Evolutionary conservation across 192 early-diverging fungal species (phyloP), one percentile per base, ranked within the genome.

Genomic region (Umbelopsis isabellina): DNA sequence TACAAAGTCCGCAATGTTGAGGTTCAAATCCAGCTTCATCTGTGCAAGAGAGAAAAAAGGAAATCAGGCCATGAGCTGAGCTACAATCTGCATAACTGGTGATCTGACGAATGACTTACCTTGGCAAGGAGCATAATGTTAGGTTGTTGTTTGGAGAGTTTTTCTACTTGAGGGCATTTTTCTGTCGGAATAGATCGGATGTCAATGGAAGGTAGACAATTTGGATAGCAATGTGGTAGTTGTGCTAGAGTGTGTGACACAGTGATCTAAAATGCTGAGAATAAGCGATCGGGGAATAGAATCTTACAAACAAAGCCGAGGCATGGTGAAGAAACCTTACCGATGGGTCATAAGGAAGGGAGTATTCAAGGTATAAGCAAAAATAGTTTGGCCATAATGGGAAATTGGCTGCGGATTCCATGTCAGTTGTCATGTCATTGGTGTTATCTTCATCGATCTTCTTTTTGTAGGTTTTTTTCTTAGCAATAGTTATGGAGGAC

Each of bases 21-120:
- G 46, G n/a, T 76, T 72, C 18, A 86, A 37, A 30, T 82, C 67
- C 64, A 86, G 61, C 66, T 86, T 79, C 64, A 85, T 71, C 70
- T 79, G 48, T 70, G n/a, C 49, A 44, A 74, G 67, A 64, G 48
- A 33, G 49, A 75, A n/a, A 12, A 25, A 4, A 23, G 20, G 4
- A 13, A 21, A 52, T 52, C 37, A 41, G 37, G 37, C 6, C 37
- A 41, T 41, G 37, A 6, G 37, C 37, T 41, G 37, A 41, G 37
- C 10, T 41, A 5, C 37, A 41, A 41, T 41, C 27, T 12, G 51
- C 12, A 52, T 52, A 52, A n/a, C 5, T 23, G 51, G 51, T 23
- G 11, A 25, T 52, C 12, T 22, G 21, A 52, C 25, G n/a, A 20
- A 4, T 52, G n/a, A 22, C 22, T 23, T 78, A 78, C 76, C 58